phyloP scores from a whole-genome alignment of 2,329 filamentous ascomycete genomes.

The Fonsecaea erecta region DNA sequence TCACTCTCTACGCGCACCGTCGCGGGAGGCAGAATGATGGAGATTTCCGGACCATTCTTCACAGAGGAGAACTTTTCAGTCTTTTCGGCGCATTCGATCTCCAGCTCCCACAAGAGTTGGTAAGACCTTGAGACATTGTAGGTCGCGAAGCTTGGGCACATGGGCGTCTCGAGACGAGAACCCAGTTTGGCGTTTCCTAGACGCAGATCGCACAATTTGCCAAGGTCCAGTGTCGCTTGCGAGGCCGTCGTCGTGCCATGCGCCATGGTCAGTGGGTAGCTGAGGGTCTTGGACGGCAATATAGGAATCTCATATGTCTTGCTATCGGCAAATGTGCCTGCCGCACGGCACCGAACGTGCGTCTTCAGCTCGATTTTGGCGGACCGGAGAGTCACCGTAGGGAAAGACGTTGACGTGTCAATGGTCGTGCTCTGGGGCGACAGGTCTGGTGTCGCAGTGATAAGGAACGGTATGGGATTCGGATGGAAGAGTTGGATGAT shows the following conservation, averaged over 20 bases:
- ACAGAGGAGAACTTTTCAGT: conserved; percentile 22
- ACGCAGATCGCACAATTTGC: conserved; percentile 21
- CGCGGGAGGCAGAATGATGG: conserved; percentile 22
- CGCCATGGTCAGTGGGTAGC: conserved; percentile 10
- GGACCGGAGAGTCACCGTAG: conserved; percentile 21
- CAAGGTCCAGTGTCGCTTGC: conserved; percentile 23
- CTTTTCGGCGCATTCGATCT: conserved; percentile 34
- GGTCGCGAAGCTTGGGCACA: conserved; percentile 31
- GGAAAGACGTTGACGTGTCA: conserved; percentile 21
- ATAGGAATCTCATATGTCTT: conserved; percentile 28
- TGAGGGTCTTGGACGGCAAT: conserved; percentile 6
- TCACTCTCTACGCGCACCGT: conserved; percentile 12
- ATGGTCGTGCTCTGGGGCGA: conserved; percentile 23
- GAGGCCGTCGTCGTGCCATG: background rate
- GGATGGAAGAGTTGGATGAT: conserved; percentile 32
- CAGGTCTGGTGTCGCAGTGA: conserved; percentile 23
- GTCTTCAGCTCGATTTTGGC: conserved; percentile 28
- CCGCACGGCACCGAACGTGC: conserved; percentile 25
- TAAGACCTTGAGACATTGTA: conserved; percentile 35
- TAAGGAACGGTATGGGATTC: conserved; percentile 26
- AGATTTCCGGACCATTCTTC: conserved; percentile 17
- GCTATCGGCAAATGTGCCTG: conserved; percentile 22
- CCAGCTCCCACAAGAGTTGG: conserved; percentile 31
- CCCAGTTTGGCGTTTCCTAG: conserved; percentile 31
- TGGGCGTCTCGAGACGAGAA: conserved; percentile 28